Conservation (phyloP, 2,329 filamentous ascomycete species). For the Talaromyces sp. region DNA sequence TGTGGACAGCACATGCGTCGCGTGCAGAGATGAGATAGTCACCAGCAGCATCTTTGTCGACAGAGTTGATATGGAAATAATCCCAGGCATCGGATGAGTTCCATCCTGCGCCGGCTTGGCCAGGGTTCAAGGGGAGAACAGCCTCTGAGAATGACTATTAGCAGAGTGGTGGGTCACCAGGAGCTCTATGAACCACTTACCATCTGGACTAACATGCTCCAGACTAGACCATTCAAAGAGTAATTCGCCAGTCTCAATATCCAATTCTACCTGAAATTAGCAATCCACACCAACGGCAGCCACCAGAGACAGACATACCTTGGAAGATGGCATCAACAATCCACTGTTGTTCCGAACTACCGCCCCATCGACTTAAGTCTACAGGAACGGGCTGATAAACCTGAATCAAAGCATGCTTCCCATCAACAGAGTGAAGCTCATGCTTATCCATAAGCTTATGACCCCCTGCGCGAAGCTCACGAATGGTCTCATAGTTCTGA, state of each 20-base stretch:
- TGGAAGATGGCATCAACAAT: slow-evolving; percentile 60
- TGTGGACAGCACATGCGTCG: slow-evolving; percentile 51
- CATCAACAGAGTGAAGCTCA: slow-evolving; percentile 59
- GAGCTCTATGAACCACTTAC: slow-evolving; percentile 32
- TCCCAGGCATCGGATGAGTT: slow-evolving; percentile 51
- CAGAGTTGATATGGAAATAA: slow-evolving; percentile 55
- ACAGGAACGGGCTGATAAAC: slow-evolving; percentile 56
- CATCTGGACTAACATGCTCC: slow-evolving; percentile 57
- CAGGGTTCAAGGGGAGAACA: slow-evolving; percentile 51
- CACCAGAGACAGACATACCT: slow-evolving; percentile 37
- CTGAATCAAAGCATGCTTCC: slow-evolving; percentile 57
- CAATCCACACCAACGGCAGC: not conserved
- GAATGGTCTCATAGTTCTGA: slow-evolving; percentile 58
- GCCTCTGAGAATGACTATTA: slow-evolving; percentile 38
- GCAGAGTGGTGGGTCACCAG: not conserved
- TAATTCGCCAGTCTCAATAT: slow-evolving; percentile 58
- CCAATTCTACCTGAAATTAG: slow-evolving; percentile 32
- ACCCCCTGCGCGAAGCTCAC: slow-evolving; percentile 52
- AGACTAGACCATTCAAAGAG: slow-evolving; percentile 63
- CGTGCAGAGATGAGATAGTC: slow-evolving; percentile 55
- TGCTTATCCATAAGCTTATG: slow-evolving; percentile 58
- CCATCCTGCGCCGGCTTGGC: slow-evolving; percentile 44
- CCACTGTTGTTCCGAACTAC: slow-evolving; percentile 55
- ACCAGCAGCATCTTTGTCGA: slow-evolving; percentile 44
- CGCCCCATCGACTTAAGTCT: slow-evolving; percentile 52